Percentiles rank a stretch among this genome's conserved stretches.
These are phyloP conservation scores for Citrus sinensis DNA, from an alignment of 345 rosid genomes.

Conservation along the genomic window DVS_A1.0 CM039164.1:17514501-17515000, in stretches of 20 bases:
- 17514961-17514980: constrained; percentile 53
- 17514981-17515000: constrained; percentile 43
- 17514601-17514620: constrained; percentile 28
- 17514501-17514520: constrained; percentile 31
- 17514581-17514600: constrained; percentile 23
- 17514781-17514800: constrained; percentile 41
- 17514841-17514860: constrained; percentile 81
- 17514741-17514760: neutral
- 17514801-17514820: constrained; percentile 59
- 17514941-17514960: constrained; percentile 4
- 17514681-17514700: constrained; percentile 40
- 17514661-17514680: constrained; percentile 52
- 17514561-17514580: constrained; percentile 52
- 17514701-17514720: neutral
- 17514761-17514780: neutral
- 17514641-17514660: constrained; percentile 60
- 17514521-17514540: constrained; percentile 76
- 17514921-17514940: neutral
- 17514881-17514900: neutral
- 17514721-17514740: neutral
- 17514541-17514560: constrained; percentile 43
- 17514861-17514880: constrained; percentile 30
- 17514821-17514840: constrained; percentile 60
- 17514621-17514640: constrained; percentile 58
- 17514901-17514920: neutral